Evolutionary conservation across 169 alveolate genomes (phyloP), one percentile per base, ranked within the genome.

Genomic region (Cyclospora cayetanensis): DNA sequence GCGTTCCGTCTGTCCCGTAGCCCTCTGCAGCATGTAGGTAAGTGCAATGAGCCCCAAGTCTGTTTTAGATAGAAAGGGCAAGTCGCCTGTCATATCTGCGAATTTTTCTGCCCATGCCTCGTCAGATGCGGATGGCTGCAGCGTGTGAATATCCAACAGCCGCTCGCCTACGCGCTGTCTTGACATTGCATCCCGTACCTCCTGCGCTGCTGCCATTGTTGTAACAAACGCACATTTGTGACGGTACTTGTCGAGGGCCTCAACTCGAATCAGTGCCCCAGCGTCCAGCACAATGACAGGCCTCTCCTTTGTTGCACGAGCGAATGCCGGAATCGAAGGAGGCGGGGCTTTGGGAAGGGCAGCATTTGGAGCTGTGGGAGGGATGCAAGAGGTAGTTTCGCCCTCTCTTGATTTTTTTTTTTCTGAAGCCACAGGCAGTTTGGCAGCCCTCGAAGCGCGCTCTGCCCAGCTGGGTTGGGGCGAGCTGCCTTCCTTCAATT

Each of bases 151-250:
- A 18, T 41, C 87, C 70, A 77, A 27, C 9, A 43, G 22, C 29
- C 86, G 89, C 63, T 5, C 63, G 15, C 72, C 43, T 50, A 95
- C 34, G 22, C 70, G 91, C 55, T 50, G 55, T 68, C 96, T 76
- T 2, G 97, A 91, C 76, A 88, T 60, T 29, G 93, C 93, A 90
- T 95, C 97, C 39, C 93, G 79, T n/a, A 95, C 91, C 80, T 95
- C 97, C 18, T 29, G 65, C 41, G 94, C 68, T n/a, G 95, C 96
- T 43, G 70, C 94, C 9, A 91, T 85, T 15, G 94, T 83, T 66
- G 97, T 95, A 55, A 68, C 88, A 27, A 93, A 89, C 63, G 87
- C 91, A 34, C 86, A 80, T 2, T n/a, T 42, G 1, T 37, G 31
- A 9, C 95, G 92, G n/a, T 79, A 42, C 65, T 63, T 66, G 22